Conservation (phyloP, 2,329 filamentous ascomycete species). For the Hypoxylon sp. region DNA sequence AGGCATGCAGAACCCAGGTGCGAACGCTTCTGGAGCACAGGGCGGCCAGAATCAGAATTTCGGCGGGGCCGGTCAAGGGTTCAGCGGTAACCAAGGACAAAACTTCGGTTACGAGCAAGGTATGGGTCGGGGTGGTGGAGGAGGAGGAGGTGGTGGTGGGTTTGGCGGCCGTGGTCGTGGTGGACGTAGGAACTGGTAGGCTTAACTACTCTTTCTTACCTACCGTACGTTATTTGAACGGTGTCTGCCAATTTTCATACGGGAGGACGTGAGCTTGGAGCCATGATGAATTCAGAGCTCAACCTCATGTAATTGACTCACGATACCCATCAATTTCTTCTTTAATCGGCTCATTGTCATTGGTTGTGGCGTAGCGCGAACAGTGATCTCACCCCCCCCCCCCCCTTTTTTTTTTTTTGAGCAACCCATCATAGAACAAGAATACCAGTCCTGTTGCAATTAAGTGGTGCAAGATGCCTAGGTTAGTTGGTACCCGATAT, state of each 20-base stretch:
- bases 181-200: constrained; percentile 53
- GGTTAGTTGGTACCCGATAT: constrained; percentile 5
- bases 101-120: constrained; percentile 61
- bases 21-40: constrained; percentile 58
- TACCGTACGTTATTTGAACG: background rate
- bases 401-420: too few species aligned
- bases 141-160: constrained; percentile 50
- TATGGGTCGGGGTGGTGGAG: constrained; percentile 52
- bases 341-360: background rate
- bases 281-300: background rate
- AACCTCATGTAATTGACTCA: constrained; percentile 8
- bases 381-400: background rate
- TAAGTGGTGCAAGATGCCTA: background rate
- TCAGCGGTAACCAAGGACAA: constrained; percentile 67
- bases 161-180: constrained; percentile 52
- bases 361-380: background rate
- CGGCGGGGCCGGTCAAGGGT: constrained; percentile 62
- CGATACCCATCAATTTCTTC: constrained; percentile 24
- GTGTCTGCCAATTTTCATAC: background rate
- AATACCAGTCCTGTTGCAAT: background rate
- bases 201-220: background rate
- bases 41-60: constrained; percentile 68
- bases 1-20: constrained; percentile 67
- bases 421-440: background rate
- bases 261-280: background rate